A percentile compares a stretch with the other conserved stretches of the same genome.
Evolutionary conservation across 805 yeast genomes (phyloP).

Genomic region (Metschnikowia lochheadii): DNA sequence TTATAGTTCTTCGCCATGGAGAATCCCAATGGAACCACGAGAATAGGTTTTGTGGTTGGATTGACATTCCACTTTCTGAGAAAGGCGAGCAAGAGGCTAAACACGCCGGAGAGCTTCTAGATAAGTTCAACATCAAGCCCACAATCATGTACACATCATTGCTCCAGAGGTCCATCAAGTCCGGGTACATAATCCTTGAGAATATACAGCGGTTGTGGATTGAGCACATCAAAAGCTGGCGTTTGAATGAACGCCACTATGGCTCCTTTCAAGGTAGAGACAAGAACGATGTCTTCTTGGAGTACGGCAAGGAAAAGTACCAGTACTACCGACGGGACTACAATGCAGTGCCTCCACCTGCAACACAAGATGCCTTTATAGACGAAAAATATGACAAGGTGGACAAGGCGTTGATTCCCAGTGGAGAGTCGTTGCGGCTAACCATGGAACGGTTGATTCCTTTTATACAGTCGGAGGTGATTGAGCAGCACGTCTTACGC

Average conservation of each 20-base stretch:
- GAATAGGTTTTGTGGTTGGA: constrained; percentile 44
- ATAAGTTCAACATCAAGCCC: constrained; percentile 25
- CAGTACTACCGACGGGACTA: constrained; percentile 36
- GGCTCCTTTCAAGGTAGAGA: constrained; percentile 41
- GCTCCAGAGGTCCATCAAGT: constrained; percentile 37
- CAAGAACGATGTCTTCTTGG: constrained; percentile 32
- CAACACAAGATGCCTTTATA: constrained; percentile 28
- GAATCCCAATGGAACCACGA: constrained; percentile 42
- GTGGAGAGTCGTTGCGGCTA: constrained; percentile 38
- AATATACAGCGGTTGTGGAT: constrained; percentile 31
- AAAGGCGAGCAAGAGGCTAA: constrained; percentile 38
- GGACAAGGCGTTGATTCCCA: constrained; percentile 24
- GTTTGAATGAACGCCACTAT: constrained; percentile 42
- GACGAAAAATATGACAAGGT: constrained; percentile 35
- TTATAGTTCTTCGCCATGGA: constrained; percentile 43
- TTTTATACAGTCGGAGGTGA: constrained; percentile 28
- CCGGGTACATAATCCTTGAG: constrained; percentile 37
- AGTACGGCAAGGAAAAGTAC: constrained; percentile 35
- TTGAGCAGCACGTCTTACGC: constrained; percentile 21
- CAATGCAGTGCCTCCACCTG: constrained; percentile 36
- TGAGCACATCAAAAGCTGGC: constrained; percentile 38
- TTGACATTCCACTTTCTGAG: constrained; percentile 36
- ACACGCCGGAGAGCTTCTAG: constrained; percentile 36
- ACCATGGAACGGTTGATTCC: constrained; percentile 40
- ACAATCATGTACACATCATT: constrained; percentile 37